A percentile compares a stretch with the other conserved stretches of the same genome.
phyloP scores from a whole-genome alignment of 2,329 filamentous ascomycete species.

The Bipolaris oryzae region DNA sequence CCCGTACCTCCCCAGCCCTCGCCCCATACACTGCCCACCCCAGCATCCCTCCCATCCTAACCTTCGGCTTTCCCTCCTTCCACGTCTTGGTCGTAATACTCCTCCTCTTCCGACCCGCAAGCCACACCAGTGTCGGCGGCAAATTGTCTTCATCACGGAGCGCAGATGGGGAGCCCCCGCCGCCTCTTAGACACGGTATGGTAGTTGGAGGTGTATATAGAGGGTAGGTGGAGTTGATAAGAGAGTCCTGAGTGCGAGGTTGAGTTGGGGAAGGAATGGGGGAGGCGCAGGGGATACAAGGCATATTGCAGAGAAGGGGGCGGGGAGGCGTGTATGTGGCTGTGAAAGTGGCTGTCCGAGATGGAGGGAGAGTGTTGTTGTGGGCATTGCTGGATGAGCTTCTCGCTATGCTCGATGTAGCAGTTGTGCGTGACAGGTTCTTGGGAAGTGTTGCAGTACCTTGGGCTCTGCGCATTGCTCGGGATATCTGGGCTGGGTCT shows the following conservation, averaged over 20 bases:
- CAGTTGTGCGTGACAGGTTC: not conserved
- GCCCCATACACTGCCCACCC: constrained; percentile 33
- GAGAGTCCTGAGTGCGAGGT: not conserved
- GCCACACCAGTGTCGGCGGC: constrained; percentile 28
- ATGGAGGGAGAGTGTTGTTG: not conserved
- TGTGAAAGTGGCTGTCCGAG: not conserved
- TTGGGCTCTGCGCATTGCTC: not conserved
- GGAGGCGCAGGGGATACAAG: not conserved
- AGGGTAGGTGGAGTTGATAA: not conserved
- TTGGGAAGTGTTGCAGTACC: constrained; percentile 5
- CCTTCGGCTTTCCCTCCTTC: constrained; percentile 29
- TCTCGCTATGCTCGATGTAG: not conserved
- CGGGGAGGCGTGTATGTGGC: not conserved
- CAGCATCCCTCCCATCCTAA: constrained; percentile 31
- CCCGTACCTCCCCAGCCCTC: constrained; percentile 18
- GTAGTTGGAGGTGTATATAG: not conserved
- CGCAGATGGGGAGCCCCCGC: constrained; percentile 11
- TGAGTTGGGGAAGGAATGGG: no score
- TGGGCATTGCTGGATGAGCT: not conserved
- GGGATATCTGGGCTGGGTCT: not conserved
- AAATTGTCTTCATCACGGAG: constrained; percentile 16
- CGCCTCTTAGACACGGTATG: constrained; percentile 22
- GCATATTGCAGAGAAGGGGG: not conserved
- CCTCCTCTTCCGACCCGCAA: constrained; percentile 34
- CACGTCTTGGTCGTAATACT: constrained; percentile 24